A percentile compares a stretch with the other conserved stretches of the same genome.
Evolutionary conservation across 2,329 filamentous ascomycete species (phyloP).

Genomic region (Emergomyces pasteurianus): DNA sequence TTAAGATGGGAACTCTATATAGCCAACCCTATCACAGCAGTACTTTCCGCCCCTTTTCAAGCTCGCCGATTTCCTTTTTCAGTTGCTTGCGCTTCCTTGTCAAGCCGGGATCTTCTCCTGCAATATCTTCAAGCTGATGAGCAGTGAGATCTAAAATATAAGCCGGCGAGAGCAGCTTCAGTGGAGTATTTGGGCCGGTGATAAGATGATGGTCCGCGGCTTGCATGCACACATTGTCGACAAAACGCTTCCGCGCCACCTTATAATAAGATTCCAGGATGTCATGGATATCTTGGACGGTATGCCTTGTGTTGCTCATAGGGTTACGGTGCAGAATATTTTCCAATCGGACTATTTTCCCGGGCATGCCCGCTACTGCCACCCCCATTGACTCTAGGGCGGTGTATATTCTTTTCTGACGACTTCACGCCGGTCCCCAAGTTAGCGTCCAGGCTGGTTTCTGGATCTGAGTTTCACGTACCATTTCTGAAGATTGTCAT

Average conservation of each 20-base stretch:
- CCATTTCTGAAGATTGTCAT: too few relatives aligned
- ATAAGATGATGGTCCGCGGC: slow-evolving; percentile 45
- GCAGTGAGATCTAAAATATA: slow-evolving; percentile 39
- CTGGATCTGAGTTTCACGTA: too few relatives aligned
- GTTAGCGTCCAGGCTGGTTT: too few relatives aligned
- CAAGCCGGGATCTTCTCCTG: slow-evolving; percentile 46
- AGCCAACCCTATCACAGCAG: too few relatives aligned
- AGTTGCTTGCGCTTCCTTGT: too few relatives aligned
- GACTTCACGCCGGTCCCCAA: too few relatives aligned
- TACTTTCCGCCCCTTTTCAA: too few relatives aligned
- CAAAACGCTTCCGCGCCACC: too few relatives aligned
- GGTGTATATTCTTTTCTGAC: too few relatives aligned
- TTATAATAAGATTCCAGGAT: slow-evolving; percentile 52
- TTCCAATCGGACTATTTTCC: neutral
- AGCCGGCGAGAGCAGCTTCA: slow-evolving; percentile 40
- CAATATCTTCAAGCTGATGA: slow-evolving; percentile 43
- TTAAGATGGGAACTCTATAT: too few relatives aligned
- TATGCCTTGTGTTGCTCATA: slow-evolving; percentile 26
- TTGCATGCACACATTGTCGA: slow-evolving; percentile 51
- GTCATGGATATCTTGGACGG: too few relatives aligned
- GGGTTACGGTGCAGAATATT: neutral
- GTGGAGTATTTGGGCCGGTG: slow-evolving; percentile 34
- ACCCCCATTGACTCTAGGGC: slow-evolving; percentile 3
- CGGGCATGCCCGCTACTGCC: neutral
- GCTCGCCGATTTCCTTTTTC: too few relatives aligned